Evolutionary conservation across 768 basidiomycete species (phyloP), one percentile per base, ranked within the genome.

Genomic region (Phylloporus sp.): DNA sequence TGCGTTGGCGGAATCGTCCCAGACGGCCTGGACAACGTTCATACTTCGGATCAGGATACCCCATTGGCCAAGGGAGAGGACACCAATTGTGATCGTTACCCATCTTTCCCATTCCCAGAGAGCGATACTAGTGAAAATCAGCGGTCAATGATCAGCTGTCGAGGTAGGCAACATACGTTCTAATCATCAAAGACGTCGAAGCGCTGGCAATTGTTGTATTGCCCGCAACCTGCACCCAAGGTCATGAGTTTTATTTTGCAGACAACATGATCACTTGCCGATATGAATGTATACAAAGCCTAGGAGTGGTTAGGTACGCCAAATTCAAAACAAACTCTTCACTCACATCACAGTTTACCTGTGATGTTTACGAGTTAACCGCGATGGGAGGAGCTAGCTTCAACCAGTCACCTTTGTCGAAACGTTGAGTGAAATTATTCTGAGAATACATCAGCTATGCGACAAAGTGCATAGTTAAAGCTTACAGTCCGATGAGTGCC

Each of bases 241-340:
- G 5, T 6, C 40, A 43, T 52, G 50, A 56, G 44, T 34, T 49
- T 39, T 20, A 9, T 6, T 34, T 7, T 42, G 12, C 8, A 18
- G 26, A 6, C 13, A 5, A 46, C 28, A 31, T 20, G 23, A 13
- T 13, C 5, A 64, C 76, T 54, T 63, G 80, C 85, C 18, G 83
- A 85, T 59, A 84, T 86, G 70, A 85, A 87, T 0, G 78, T 82
- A 57, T 80, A 87, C 13, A 88, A 63, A 10, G 81, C 81, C 80
- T 85, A 20, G n/a, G 28, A 43, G 35, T 22, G 45, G 42, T 55
- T 46, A 50, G 56, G 35, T 23, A 49, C 18, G 4, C 13, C 40
- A 22, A 49, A 47, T 43, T 32, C 13, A 16, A 46, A 3, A 20
- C 5, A 23, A 42, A 26, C 10, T 23, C 4, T 18, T 42, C 22